Evolutionary conservation across 2,329 filamentous ascomycete species (phyloP).

Genomic region (Colletotrichum abscissum): DNA sequence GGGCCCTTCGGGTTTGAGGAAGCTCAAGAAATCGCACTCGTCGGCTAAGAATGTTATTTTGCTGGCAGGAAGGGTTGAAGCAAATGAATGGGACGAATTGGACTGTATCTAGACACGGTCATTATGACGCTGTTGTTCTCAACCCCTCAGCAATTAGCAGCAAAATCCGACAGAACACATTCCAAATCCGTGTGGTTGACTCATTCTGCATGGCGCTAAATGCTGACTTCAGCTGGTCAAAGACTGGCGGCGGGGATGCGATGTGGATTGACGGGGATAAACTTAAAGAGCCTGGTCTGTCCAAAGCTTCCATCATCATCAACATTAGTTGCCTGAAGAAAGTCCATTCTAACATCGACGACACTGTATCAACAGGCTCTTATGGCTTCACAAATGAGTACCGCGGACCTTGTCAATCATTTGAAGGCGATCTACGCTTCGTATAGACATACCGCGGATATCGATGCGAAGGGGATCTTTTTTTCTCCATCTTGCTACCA

Average conservation of each 20-base stretch:
- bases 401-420: neutral
- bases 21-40: too few relatives aligned
- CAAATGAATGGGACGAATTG: neutral
- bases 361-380: neutral
- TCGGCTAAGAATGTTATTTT: too few relatives aligned
- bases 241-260: too few relatives aligned
- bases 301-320: neutral
- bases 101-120: too few relatives aligned
- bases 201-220: constrained; percentile 5
- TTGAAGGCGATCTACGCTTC: constrained; percentile 2
- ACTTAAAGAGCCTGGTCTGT: neutral
- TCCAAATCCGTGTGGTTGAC: neutral
- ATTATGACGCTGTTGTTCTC: neutral
- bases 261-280: too few relatives aligned
- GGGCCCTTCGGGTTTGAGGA: too few relatives aligned
- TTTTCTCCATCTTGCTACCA: constrained; percentile 28
- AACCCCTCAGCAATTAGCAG: neutral
- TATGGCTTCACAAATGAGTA: neutral
- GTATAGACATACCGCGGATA: constrained; percentile 16
- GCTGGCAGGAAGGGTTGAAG: neutral
- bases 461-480: constrained; percentile 19
- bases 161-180: neutral
- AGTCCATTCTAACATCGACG: neutral
- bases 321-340: neutral
- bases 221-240: neutral